Percentiles rank a stretch among this genome's conserved stretches.
These are phyloP conservation scores for Pyricularia sp. DNA, from an alignment of 2,329 filamentous ascomycete genomes.

Conservation along the genomic window DNA sequence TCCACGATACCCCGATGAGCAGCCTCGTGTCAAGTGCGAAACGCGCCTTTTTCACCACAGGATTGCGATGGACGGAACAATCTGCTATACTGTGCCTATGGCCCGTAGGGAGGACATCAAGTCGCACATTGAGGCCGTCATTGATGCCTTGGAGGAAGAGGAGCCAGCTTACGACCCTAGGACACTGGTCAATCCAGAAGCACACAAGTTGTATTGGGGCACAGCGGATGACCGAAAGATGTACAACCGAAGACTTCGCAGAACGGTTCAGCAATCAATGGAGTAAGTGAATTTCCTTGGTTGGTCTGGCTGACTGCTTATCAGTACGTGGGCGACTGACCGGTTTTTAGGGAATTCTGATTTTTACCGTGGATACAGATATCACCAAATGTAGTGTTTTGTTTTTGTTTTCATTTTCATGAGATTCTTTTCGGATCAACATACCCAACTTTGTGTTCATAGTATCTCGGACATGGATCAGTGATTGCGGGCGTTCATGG, in stretches of 20 bases:
- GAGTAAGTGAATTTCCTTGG: slow-evolving; percentile 30
- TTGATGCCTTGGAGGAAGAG: slow-evolving; percentile 75
- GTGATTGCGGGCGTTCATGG: neutral
- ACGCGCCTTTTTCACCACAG: slow-evolving; percentile 80
- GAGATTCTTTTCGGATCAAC: neutral
- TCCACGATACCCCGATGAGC: slow-evolving; percentile 73
- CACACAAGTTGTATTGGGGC: slow-evolving; percentile 79
- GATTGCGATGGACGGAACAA: slow-evolving; percentile 64
- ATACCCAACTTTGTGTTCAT: neutral
- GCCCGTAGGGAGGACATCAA: slow-evolving; percentile 59
- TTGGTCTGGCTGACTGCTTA: neutral
- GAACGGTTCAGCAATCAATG: slow-evolving; percentile 59
- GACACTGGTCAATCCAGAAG: slow-evolving; percentile 75
- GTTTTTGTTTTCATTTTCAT: neutral
- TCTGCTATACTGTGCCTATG: slow-evolving; percentile 63
- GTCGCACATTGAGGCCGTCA: slow-evolving; percentile 72
- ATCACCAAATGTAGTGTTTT: neutral
- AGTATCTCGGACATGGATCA: neutral
- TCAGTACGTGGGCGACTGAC: slow-evolving; percentile 11
- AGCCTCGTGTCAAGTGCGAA: slow-evolving; percentile 71
- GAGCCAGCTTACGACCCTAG: slow-evolving; percentile 80
- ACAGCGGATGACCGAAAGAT: slow-evolving; percentile 62
- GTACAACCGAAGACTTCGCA: slow-evolving; percentile 70
- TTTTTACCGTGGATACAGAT: neutral
- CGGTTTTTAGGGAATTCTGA: slow-evolving; percentile 6